Base-by-base conservation (phyloP, 139 green algal species). In the Ulvella scutata region DNA sequence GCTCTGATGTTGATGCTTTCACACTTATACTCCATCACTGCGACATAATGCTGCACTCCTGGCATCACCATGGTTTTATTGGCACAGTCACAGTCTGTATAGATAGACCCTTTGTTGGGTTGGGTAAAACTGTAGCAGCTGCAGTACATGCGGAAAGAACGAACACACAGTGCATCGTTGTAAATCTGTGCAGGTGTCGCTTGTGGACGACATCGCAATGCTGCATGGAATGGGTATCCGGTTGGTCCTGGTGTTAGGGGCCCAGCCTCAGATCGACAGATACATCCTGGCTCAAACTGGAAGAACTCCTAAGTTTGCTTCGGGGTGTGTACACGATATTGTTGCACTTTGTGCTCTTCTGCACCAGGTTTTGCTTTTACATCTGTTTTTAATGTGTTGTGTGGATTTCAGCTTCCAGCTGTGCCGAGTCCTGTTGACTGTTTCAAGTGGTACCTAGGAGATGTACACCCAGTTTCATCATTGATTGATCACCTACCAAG, bases 191-290 rank as follows among this genome's bases (percentile, higher is more conserved):
- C 76, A 87, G 26, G 62, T 72, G 20, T 72, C 72, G 3, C 40
- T 91, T 4, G 81, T 94, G 59, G 83, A 88, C 6, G 93, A 98
- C 82, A 88, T 98, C n/a, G 79, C 88, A 9, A 79, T 98, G 40
- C 81, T 98, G 21, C 89, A 98, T 72, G 87, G 86, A 90, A 73
- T 99, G 37, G 94, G 94, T 6, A 84, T 94, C 29, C 80, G 80
- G 4, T 73, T 98, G 26, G 89, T 98, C 21, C 37, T 99, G 0
- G 94, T 97, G 43, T 75, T 92, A 3, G 94, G 94, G 0, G 81
- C 81, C 2, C 81, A 86, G 59, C 62, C 79, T 13, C 89, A 90
- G 75, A 90, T 94, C n/a, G 81, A 93, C 72, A 36, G 59, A 62
- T 73, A 78, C 62, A 78, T 94, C 29, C 26, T 40, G 23, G 76